These are phyloP conservation scores for Tilletia setariae DNA, from an alignment of 1,284 basidiomycete genomes.

Conservation along the genomic window DNA sequence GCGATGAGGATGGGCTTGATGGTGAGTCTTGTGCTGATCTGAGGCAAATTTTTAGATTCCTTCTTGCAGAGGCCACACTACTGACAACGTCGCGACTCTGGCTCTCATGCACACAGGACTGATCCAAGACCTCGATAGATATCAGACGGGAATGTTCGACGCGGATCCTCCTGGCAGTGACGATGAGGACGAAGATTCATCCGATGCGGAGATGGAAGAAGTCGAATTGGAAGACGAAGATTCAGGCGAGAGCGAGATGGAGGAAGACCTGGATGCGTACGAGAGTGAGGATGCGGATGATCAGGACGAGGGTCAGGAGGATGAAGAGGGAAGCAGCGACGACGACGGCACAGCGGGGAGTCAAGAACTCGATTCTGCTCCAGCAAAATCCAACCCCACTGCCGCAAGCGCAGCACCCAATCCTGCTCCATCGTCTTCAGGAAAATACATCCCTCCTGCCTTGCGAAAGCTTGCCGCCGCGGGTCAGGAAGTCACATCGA, in stretches of 20 bases:
- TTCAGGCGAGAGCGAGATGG: slow-evolving; percentile 21
- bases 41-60: too few relatives aligned
- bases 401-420: neutral
- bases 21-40: too few relatives aligned
- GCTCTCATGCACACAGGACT: slow-evolving; percentile 24
- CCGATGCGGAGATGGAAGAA: slow-evolving; percentile 18
- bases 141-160: slow-evolving; percentile 38
- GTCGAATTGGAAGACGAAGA: slow-evolving; percentile 18
- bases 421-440: slow-evolving; percentile 28
- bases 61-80: too few relatives aligned
- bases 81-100: neutral
- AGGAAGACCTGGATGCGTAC: slow-evolving; percentile 27
- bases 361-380: too few relatives aligned
- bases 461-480: slow-evolving; percentile 55
- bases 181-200: slow-evolving; percentile 17
- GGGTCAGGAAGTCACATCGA: slow-evolving; percentile 36
- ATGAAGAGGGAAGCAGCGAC: slow-evolving; percentile 15
- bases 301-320: slow-evolving; percentile 17
- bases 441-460: slow-evolving; percentile 60
- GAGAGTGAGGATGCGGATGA: slow-evolving; percentile 21
- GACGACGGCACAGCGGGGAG: neutral
- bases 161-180: slow-evolving; percentile 22
- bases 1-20: slow-evolving; percentile 16
- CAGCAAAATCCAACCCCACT: too few relatives aligned
- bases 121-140: slow-evolving; percentile 41